Base-by-base conservation (phyloP, 768 basidiomycete species). In the Pisolithus microcarpus region DNA sequence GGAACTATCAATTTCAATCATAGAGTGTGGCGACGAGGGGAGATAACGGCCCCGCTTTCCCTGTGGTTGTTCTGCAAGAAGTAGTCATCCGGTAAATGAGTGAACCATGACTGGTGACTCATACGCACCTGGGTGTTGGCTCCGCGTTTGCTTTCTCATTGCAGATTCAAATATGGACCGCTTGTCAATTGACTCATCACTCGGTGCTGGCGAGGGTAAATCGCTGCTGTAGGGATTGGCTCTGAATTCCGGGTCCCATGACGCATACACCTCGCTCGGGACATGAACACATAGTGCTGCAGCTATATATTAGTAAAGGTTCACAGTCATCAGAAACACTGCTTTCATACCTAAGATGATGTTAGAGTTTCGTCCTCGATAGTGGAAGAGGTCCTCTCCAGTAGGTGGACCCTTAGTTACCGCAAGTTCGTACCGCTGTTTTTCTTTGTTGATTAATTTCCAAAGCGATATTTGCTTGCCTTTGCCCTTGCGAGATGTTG, bases 361-460 rank as follows among this genome's bases (percentile, higher is more conserved):
- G 11, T 24, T 31, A 6, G 24, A 26, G 13, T 30, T 26, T 5
- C 24, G 26, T 5, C 46, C 51, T 52, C 18, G 3, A 43, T 48
- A 52, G n/a, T 19, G 2, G 13, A 15, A 26, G 11, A 52, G 38
- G 19, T 52, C 47, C 13, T 15, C 13, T 16, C 51, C 15, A 5
- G n/a, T 11, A 0, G 37, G 51, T 5, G 2, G 26, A 9, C 39
- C 38, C 1, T 18, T 10, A 21, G 19, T 23, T 18, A 49, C 11
- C 0, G 30, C 30, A 8, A 39, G 38, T 8, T 23, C 37, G 2
- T 24, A 38, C 6, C 19, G 7, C 6, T 38, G 38, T 39, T 48
- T 43, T 21, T 52, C 51, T 38, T 52, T 52, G 38, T 15, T 39
- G 18, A 48, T 38, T 4, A 48, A 34, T 19, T 37, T 18, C 51